A percentile compares a stretch with the other conserved stretches of the same genome.
Conservation (phyloP, 352 stramenopile species). For the Globisporangium orthogonon region DNA sequence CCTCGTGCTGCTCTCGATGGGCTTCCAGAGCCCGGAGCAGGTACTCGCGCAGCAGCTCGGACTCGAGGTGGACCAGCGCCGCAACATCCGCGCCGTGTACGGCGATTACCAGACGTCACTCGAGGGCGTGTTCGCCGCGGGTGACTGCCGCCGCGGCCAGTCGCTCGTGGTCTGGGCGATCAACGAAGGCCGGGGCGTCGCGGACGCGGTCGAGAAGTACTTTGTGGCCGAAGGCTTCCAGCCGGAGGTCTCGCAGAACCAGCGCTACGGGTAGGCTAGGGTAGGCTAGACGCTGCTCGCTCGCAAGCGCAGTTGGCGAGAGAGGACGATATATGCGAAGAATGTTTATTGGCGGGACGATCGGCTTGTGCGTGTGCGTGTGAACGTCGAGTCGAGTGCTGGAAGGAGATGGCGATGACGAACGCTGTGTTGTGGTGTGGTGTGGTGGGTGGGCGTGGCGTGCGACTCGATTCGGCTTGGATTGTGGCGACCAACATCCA, state of each 20-base stretch:
- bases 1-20: slow-evolving; percentile 95
- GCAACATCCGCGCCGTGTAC: slow-evolving; percentile 92
- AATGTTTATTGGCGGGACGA: no score
- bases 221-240: slow-evolving; percentile 74
- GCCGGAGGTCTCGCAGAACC: slow-evolving; percentile 74
- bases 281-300: no score
- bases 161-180: slow-evolving; percentile 98
- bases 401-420: no score
- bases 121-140: slow-evolving; percentile 95
- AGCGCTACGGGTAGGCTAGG: slow-evolving; percentile 53
- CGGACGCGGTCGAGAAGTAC: slow-evolving; percentile 81
- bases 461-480: no score
- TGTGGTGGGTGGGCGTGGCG: no score
- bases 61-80: slow-evolving; percentile 91
- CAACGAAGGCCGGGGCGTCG: slow-evolving; percentile 94
- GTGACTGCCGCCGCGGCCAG: slow-evolving; percentile 96
- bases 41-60: slow-evolving; percentile 85
- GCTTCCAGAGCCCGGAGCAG: slow-evolving; percentile 94
- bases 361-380: slow-evolving; percentile 14
- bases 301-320: no score
- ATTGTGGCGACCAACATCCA: no score
- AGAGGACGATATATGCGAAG: no score
- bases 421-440: no score
- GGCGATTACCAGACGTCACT: slow-evolving; percentile 92
- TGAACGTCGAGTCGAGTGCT: no score